Percentiles rank a stretch among this genome's conserved stretches.
Evolutionary conservation across 2,329 filamentous ascomycete species (phyloP).

Genomic region (Aspergillus brasiliensis): DNA sequence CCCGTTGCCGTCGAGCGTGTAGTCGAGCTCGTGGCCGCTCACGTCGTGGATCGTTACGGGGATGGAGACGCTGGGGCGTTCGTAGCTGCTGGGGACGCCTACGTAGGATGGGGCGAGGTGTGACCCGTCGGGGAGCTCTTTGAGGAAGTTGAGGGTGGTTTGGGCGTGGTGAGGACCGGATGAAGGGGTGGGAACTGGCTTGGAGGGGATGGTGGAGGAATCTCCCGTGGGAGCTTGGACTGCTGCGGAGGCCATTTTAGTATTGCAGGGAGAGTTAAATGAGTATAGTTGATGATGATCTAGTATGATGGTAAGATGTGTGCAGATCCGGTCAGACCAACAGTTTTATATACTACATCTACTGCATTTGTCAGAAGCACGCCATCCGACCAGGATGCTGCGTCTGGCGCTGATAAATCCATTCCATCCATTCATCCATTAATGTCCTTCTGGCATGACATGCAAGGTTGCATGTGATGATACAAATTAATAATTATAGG

Average conservation of each 20-base stretch:
- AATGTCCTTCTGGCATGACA: background rate
- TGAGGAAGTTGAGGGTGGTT: slow-evolving; percentile 51
- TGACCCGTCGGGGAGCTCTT: slow-evolving; percentile 46
- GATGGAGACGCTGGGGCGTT: slow-evolving; percentile 42
- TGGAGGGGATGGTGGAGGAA: slow-evolving; percentile 10
- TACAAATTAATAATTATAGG: background rate
- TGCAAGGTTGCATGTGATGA: background rate
- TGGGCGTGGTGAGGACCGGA: slow-evolving; percentile 37
- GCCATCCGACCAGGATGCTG: slow-evolving; percentile 29
- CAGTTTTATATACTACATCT: background rate
- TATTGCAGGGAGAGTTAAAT: too few relatives aligned
- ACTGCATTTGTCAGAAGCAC: slow-evolving; percentile 39
- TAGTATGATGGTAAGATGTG: background rate
- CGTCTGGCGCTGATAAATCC: slow-evolving; percentile 33
- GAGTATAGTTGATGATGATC: background rate
- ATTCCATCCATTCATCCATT: slow-evolving; percentile 21
- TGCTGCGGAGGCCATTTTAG: slow-evolving; percentile 35
- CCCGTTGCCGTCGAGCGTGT: slow-evolving; percentile 50
- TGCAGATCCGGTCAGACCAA: background rate
- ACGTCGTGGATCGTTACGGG: slow-evolving; percentile 46
- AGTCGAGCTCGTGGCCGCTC: slow-evolving; percentile 46
- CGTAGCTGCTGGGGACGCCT: slow-evolving; percentile 43
- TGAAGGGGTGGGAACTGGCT: slow-evolving; percentile 13
- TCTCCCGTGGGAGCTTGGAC: slow-evolving; percentile 25
- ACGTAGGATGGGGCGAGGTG: slow-evolving; percentile 44